phyloP scores from a whole-genome alignment of 2,329 filamentous ascomycete species.

The Ceratocystis harringtonii region DNA sequence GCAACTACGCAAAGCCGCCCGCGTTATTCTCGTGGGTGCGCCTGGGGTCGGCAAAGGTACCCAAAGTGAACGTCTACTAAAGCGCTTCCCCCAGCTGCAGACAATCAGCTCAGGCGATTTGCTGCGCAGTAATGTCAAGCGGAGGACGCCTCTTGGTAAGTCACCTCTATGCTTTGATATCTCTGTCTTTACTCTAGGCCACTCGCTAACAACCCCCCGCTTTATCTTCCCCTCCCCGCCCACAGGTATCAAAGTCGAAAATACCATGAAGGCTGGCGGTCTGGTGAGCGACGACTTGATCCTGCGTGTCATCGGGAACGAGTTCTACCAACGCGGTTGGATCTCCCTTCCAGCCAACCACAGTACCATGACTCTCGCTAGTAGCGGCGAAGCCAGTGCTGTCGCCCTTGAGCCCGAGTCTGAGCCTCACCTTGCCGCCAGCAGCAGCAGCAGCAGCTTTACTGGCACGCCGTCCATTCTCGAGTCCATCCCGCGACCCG shows the following conservation, averaged over 20 bases:
- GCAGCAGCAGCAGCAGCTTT: constrained; percentile 29
- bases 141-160: constrained; percentile 68
- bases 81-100: constrained; percentile 74
- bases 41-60: constrained; percentile 97
- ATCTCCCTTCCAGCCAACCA: constrained; percentile 38
- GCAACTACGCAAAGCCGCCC: constrained; percentile 65
- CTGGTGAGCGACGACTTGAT: constrained; percentile 90
- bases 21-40: constrained; percentile 86
- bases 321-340: constrained; percentile 77
- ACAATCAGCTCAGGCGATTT: constrained; percentile 91
- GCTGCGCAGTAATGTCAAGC: constrained; percentile 81
- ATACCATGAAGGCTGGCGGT: constrained; percentile 70
- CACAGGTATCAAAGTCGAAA: constrained; percentile 77
- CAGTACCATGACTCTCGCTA: constrained; percentile 9
- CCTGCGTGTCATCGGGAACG: constrained; percentile 78
- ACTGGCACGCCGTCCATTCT: constrained; percentile 23
- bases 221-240: not conserved
- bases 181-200: constrained; percentile 14
- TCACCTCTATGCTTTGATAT: constrained; percentile 11
- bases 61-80: constrained; percentile 76
- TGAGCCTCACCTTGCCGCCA: constrained; percentile 25
- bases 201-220: not conserved
- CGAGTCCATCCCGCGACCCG: constrained; percentile 28
- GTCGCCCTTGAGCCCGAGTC: not conserved
- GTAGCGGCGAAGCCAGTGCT: constrained; percentile 22